A percentile compares a stretch with the other conserved stretches of the same genome.
phyloP scores from a whole-genome alignment of 345 rosid genomes.

The Aquilaria malaccensis region DNA sequence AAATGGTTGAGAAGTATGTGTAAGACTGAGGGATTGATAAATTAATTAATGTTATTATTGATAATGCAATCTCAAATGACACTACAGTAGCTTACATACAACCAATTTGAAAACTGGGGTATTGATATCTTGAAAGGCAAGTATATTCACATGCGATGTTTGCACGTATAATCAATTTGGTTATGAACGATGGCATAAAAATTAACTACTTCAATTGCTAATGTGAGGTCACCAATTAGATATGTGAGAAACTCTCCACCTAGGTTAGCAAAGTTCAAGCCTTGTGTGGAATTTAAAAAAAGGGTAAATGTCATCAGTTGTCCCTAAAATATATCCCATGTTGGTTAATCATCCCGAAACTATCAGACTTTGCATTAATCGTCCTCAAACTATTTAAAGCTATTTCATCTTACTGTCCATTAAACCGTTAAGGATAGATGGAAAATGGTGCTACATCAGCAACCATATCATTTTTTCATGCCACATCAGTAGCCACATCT shows the following conservation, averaged over 20 bases:
- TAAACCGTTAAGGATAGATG: too few species aligned
- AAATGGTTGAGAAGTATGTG: neutral
- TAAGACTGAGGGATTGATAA: neutral
- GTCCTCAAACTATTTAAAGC: too few species aligned
- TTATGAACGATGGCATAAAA: neutral
- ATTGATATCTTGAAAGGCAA: neutral
- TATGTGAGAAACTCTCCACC: slow-evolving; percentile 6
- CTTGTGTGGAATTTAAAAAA: neutral
- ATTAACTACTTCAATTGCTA: neutral
- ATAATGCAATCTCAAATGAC: neutral
- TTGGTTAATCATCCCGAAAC: too few species aligned
- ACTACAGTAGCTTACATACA: neutral
- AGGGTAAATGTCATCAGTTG: too few species aligned
- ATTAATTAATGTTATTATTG: neutral
- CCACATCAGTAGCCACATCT: too few species aligned
- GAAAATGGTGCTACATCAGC: too few species aligned
- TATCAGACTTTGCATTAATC: too few species aligned
- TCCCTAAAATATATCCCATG: too few species aligned
- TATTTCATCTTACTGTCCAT: too few species aligned
- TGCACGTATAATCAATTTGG: neutral
- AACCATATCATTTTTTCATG: too few species aligned
- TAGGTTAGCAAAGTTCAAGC: neutral
- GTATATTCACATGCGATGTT: neutral
- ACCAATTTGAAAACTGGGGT: neutral
- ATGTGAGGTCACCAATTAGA: neutral